Base-by-base conservation (phyloP, 805 yeast genomes). In the Nakazawaea pomicola region DNA sequence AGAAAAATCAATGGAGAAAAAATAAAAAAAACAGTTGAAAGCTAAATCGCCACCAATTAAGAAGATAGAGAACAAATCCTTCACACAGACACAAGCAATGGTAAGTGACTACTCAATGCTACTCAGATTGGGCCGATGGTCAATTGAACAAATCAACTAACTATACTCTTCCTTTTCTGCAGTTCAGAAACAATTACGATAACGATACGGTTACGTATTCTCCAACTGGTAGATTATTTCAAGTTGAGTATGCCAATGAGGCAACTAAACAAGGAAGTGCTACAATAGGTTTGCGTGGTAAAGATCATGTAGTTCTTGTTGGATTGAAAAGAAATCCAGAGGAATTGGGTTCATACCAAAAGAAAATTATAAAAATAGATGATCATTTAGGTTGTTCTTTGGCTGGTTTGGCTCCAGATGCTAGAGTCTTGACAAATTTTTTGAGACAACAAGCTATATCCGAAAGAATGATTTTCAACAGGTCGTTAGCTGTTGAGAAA, bases 181-280 rank as follows among this genome's bases (percentile, higher is more conserved):
- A 65, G 99, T 93, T 93, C 62, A 88, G 99, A 75, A 93, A 93
- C 68, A 93, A 95, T 56, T 93, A 93, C 74, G 99, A 93, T 64
- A 95, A 95, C 73, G 99, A 93, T 64, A 83, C 98, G 35, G 96
- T 93, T 45, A 93, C 99, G 11, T 93, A 87, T 67, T 91, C 98
- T 25, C 96, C 96, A 43, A 88, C 95, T 4, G 96, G 96, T 4
- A 76, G 96, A 52, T 76, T 88, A 45, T 89, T 88, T 66, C 96
- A 87, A 64, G 85, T 80, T 10, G 96, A 88, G 58, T 86, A 86
- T 53, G 96, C 96, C 3, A 68, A 87, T 39, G 96, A 88, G 54
- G 98, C 99, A 10, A 93, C 93, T 62, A 93, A 93, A 61, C 98
- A 91, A 68, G 99, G 99, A 29, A 82, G 95, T 49, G 98, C 97